A percentile compares a stretch with the other conserved stretches of the same genome.
These are phyloP conservation scores for Ustilago curta DNA, from an alignment of 1,284 basidiomycete species.

Conservation along the genomic window DNA sequence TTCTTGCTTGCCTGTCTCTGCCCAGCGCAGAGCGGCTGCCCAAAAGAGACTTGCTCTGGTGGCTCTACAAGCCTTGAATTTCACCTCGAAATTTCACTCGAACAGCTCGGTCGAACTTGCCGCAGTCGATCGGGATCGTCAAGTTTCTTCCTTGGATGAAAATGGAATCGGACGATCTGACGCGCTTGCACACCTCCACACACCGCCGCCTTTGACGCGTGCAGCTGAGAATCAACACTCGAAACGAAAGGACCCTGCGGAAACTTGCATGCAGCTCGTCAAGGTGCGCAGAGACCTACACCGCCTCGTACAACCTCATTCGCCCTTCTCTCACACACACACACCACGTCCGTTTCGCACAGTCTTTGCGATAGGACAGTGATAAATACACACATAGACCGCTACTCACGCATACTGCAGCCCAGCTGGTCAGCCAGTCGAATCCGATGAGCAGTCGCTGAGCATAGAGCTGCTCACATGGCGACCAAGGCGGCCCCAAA, in stretches of 20 bases:
- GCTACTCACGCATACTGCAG: too few species aligned
- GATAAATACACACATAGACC: too few species aligned
- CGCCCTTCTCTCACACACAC: too few species aligned
- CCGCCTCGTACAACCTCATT: neutral
- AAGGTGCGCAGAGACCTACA: constrained; percentile 20
- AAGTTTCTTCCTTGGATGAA: too few species aligned
- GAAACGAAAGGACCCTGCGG: constrained; percentile 18
- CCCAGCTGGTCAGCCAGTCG: neutral
- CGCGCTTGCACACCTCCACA: constrained; percentile 30
- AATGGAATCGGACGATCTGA: constrained; percentile 20
- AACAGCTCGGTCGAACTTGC: constrained; percentile 36
- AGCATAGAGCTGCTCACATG: neutral
- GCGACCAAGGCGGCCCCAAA: constrained; percentile 1
- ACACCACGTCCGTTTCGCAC: neutral
- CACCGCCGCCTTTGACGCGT: constrained; percentile 6
- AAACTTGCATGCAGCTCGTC: constrained; percentile 22
- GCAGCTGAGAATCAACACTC: constrained; percentile 3
- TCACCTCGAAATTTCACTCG: constrained; percentile 1
- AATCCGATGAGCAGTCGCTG: neutral
- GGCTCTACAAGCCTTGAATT: constrained; percentile 1
- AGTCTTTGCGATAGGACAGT: too few species aligned
- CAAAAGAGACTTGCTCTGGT: constrained; percentile 2
- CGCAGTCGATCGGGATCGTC: constrained; percentile 33
- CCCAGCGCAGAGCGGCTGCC: neutral
- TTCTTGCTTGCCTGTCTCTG: neutral